These are phyloP conservation scores for Bipolaris victoriae DNA, from an alignment of 2,329 filamentous ascomycete genomes.

Conservation along the genomic window DNA sequence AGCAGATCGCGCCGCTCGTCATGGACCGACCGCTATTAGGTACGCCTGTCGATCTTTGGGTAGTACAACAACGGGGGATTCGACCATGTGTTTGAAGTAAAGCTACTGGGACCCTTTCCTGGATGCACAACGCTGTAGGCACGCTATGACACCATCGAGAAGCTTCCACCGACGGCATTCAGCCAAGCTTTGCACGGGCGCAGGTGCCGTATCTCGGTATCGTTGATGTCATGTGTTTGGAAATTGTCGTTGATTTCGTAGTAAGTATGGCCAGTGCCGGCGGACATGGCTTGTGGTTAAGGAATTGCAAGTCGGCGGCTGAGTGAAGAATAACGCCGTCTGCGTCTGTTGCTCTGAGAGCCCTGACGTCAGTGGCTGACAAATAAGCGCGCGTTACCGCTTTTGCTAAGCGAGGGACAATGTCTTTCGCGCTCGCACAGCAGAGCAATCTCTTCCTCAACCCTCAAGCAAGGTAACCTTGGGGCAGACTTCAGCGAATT, in stretches of 20 bases:
- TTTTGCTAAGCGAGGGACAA: conserved; percentile 14
- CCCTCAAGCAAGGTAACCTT: conserved; percentile 2
- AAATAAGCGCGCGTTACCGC: conserved; percentile 8
- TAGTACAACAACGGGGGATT: conserved; percentile 5
- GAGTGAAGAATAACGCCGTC: neutral
- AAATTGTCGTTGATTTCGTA: neutral
- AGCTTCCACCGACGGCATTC: neutral
- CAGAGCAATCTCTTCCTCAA: conserved; percentile 10
- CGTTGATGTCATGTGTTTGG: conserved; percentile 3
- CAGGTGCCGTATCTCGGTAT: neutral
- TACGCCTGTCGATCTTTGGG: conserved; percentile 1
- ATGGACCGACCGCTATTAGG: neutral
- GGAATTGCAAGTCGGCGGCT: neutral
- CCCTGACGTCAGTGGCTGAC: conserved; percentile 14
- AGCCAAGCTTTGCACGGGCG: neutral
- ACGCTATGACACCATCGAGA: neutral
- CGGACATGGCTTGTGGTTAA: neutral
- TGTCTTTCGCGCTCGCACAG: conserved; percentile 11
- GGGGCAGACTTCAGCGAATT: conserved; percentile 3
- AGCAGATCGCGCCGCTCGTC: conserved; percentile 2
- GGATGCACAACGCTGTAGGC: neutral
- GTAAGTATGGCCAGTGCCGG: neutral
- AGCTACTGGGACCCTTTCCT: neutral
- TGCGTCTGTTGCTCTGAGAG: neutral
- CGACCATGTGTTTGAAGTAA: conserved; percentile 8